These are phyloP conservation scores for Fusarium sp. DNA, from an alignment of 2,329 filamentous ascomycete species.

Conservation along the genomic window DNA sequence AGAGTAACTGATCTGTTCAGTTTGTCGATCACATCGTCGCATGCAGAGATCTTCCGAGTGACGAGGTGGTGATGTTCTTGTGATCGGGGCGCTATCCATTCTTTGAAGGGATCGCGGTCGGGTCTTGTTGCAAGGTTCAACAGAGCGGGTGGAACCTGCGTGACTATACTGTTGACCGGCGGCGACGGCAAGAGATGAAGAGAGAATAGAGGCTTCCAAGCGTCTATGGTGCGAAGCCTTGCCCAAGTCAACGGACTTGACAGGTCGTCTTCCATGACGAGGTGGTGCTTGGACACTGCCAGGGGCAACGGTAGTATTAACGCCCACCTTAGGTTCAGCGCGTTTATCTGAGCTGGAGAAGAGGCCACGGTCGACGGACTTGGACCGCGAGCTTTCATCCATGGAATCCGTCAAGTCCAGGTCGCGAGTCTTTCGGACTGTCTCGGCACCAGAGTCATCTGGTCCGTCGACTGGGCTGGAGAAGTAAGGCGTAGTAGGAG, in stretches of 20 bases:
- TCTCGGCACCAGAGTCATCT: slow-evolving; percentile 52
- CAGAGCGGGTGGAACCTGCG: slow-evolving; percentile 58
- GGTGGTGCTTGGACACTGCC: slow-evolving; percentile 64
- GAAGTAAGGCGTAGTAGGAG: slow-evolving; percentile 51
- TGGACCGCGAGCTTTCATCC: slow-evolving; percentile 65
- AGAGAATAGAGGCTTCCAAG: slow-evolving; percentile 52
- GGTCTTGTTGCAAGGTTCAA: slow-evolving; percentile 49
- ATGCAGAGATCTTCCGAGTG: slow-evolving; percentile 24
- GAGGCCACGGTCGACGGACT: slow-evolving; percentile 71
- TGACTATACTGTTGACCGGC: slow-evolving; percentile 55
- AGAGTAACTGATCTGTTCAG: slow-evolving; percentile 45
- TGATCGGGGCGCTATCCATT: slow-evolving; percentile 45
- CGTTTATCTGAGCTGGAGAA: slow-evolving; percentile 72
- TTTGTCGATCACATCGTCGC: slow-evolving; percentile 9
- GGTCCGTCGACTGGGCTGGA: slow-evolving; percentile 51
- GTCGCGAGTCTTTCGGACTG: slow-evolving; percentile 55
- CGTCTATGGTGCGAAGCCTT: slow-evolving; percentile 44
- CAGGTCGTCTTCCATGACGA: slow-evolving; percentile 58
- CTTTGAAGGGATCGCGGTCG: slow-evolving; percentile 62
- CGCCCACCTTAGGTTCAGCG: slow-evolving; percentile 69
- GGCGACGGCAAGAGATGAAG: slow-evolving; percentile 50
- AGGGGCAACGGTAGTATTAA: slow-evolving; percentile 70
- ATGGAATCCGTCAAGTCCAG: slow-evolving; percentile 48
- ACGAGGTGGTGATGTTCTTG: slow-evolving; percentile 25
- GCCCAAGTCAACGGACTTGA: slow-evolving; percentile 56